Conservation (phyloP, 441 rosid species). For the Flueggea neowawraea region DNA sequence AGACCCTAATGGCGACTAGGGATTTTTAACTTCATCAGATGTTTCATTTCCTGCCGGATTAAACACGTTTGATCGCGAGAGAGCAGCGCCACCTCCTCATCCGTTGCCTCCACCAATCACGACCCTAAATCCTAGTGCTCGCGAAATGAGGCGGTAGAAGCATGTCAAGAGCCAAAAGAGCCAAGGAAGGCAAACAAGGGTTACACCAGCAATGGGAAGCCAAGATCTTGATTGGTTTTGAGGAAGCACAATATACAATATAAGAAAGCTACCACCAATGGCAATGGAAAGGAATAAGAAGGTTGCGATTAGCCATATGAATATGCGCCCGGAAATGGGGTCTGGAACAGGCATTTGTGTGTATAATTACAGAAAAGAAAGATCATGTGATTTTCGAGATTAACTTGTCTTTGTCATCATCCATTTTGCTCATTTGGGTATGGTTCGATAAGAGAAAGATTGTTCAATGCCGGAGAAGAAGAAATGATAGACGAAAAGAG, state of each 20-base stretch:
- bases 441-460: background rate
- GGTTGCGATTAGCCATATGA: slow-evolving; percentile 20
- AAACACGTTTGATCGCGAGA: background rate
- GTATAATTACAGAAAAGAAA: background rate
- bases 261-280: slow-evolving; percentile 19
- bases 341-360: slow-evolving; percentile 52
- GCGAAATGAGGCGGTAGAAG: slow-evolving; percentile 56
- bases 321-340: slow-evolving; percentile 23
- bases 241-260: slow-evolving; percentile 29
- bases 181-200: slow-evolving; percentile 81
- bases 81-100: slow-evolving; percentile 15
- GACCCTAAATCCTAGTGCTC: slow-evolving; percentile 56
- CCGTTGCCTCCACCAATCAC: slow-evolving; percentile 33
- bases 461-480: background rate
- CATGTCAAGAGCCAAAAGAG: slow-evolving; percentile 63
- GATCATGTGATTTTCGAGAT: slow-evolving; percentile 1
- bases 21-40: background rate
- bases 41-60: background rate
- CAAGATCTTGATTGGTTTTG: slow-evolving; percentile 29
- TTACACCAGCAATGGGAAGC: slow-evolving; percentile 55
- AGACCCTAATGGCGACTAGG: background rate
- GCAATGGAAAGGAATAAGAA: slow-evolving; percentile 11
- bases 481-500: slow-evolving; percentile 3
- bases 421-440: slow-evolving; percentile 17
- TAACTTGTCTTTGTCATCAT: slow-evolving; percentile 19